These are phyloP conservation scores for Picea sitchensis DNA, from an alignment of 75 land plant genomes.

Conservation along the genomic window DNA sequence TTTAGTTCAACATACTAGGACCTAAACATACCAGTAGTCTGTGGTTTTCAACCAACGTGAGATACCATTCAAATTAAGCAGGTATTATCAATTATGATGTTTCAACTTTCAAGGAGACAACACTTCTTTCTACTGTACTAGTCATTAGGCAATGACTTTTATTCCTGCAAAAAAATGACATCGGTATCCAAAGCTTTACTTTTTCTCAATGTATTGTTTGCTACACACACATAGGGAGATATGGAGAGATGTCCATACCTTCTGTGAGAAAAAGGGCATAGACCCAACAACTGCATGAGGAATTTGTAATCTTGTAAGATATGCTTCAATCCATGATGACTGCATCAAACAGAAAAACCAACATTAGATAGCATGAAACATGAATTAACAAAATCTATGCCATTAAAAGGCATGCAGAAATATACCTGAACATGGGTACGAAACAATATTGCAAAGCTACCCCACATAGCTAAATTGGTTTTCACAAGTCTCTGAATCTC, in stretches of 20 bases:
- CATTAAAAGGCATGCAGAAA: not conserved
- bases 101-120: too few relatives aligned
- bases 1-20: too few relatives aligned
- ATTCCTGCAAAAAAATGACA: too few relatives aligned
- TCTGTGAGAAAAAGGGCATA: slow-evolving; percentile 15
- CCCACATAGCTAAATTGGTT: slow-evolving; percentile 2
- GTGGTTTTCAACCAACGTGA: too few relatives aligned
- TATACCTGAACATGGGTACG: slow-evolving; percentile 26
- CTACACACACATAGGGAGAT: too few relatives aligned
- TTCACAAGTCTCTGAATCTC: slow-evolving; percentile 12
- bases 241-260: not conserved
- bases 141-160: too few relatives aligned
- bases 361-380: not conserved
- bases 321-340: slow-evolving; percentile 13
- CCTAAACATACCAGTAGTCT: too few relatives aligned
- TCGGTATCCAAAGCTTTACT: too few relatives aligned
- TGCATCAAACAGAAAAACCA: slow-evolving; percentile 11
- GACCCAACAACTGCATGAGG: slow-evolving; percentile 18
- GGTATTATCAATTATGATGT: too few relatives aligned
- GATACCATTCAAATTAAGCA: too few relatives aligned
- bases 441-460: slow-evolving; percentile 22
- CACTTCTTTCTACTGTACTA: too few relatives aligned
- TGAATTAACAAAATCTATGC: not conserved
- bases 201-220: too few relatives aligned
- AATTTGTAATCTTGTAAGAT: slow-evolving; percentile 10